Base-by-base conservation (phyloP, 2,329 filamentous ascomycete genomes). In the Hypocrella siamensis region DNA sequence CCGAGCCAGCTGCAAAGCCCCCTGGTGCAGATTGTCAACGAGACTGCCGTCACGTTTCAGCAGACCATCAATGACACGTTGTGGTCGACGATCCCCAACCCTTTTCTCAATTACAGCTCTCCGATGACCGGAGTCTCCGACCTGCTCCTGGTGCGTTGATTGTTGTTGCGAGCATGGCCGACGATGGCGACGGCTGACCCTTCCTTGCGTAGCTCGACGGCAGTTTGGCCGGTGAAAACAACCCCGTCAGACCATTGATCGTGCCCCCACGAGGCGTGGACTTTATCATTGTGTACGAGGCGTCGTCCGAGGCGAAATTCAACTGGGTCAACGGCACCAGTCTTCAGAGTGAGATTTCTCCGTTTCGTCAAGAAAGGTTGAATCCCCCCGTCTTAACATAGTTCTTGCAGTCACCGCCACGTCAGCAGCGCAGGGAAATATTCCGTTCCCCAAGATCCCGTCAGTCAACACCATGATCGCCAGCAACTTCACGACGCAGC, bases 281-380 rank as follows among this genome's bases (percentile, higher is more conserved):
- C 47, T 77, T 86, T 21, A 78, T 90, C 46, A 86, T 88, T 46
- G 80, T 82, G 2, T 60, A 86, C 27, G 83, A 90, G 49, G 75
- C 73, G 4, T 84, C 78, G 2, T 80, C 79, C 2, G 82, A 90
- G 48, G 83, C 73, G 0, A 54, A 49, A 2, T 62, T 62, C 30
- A 65, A 60, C 52, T 90, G 79, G 78, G 81, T 82, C 17, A 85
- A 88, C 47, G 83, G 80, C 16, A 79, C 79, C 0, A 61, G 79
- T 0, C 57, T 88, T n/a, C n/a, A n/a, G n/a, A n/a, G n/a, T n/a
- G n/a, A n/a, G n/a, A n/a, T n/a, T n/a, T n/a, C n/a, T n/a, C n/a
- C n/a, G n/a, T n/a, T n/a, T n/a, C n/a, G n/a, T n/a, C n/a, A n/a
- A n/a, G n/a, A n/a, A n/a, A n/a, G n/a, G n/a, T n/a, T n/a, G n/a